These are phyloP conservation scores for Aspergillus latus DNA, from an alignment of 2,329 filamentous ascomycete species.

Conservation along the genomic window DNA sequence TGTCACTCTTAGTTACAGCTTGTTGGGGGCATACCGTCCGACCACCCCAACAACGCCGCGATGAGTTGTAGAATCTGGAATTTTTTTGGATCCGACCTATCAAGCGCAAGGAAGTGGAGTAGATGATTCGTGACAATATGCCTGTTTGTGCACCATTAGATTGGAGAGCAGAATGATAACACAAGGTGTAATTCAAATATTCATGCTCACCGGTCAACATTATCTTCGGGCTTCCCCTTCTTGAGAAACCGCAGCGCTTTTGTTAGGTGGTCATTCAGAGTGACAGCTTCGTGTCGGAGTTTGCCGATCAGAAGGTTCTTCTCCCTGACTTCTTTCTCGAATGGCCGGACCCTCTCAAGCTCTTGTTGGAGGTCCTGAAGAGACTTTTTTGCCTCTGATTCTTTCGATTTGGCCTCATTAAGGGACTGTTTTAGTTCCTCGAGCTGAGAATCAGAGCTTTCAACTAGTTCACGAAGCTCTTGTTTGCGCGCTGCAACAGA, in stretches of 20 bases:
- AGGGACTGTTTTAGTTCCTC: conserved; percentile 72
- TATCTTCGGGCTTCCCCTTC: conserved; percentile 94
- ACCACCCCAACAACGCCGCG: conserved; percentile 87
- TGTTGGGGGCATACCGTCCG: conserved; percentile 57
- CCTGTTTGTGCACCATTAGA: conserved; percentile 46
- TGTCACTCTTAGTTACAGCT: background rate
- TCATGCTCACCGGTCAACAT: conserved; percentile 75
- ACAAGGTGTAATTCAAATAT: background rate
- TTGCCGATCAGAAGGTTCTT: conserved; percentile 98
- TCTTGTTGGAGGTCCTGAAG: conserved; percentile 69
- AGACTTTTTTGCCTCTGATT: conserved; percentile 65
- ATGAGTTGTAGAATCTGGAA: conserved; percentile 97
- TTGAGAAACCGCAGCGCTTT: conserved; percentile 94
- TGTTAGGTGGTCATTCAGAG: conserved; percentile 93
- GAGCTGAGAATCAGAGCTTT: conserved; percentile 83
- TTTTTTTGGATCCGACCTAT: conserved; percentile 93
- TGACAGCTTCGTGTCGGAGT: conserved; percentile 90
- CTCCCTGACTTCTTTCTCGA: conserved; percentile 96
- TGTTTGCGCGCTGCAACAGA: conserved; percentile 66
- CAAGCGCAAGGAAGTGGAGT: conserved; percentile 87
- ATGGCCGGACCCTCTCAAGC: conserved; percentile 77
- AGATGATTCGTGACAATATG: conserved; percentile 98
- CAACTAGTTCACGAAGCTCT: conserved; percentile 88
- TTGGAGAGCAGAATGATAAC: background rate
- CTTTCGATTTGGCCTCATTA: conserved; percentile 68